Evolutionary conservation across 208 protist genomes (phyloP), one percentile per base, ranked within the genome.

Genomic region (Leishmania lainsoni): DNA sequence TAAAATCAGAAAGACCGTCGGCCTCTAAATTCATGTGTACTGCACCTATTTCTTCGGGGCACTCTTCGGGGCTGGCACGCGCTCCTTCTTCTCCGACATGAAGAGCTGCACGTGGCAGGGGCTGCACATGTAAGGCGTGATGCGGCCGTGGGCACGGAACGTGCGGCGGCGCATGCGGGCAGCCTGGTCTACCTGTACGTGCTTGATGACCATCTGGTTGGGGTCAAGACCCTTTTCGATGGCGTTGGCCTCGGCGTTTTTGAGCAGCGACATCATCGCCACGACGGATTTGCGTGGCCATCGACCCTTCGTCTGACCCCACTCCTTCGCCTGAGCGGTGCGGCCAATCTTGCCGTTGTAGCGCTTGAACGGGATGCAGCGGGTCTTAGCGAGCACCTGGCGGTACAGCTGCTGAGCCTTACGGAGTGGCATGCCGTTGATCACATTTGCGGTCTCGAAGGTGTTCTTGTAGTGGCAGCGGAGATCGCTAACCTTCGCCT

Each of bases 381-480:
- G 93, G 71, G 95, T 98, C 92, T 98, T 98, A 80, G 92, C 93
- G 80, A 99, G 90, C 75, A 99, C 97, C 83, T 98, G 94, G 68
- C 95, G 91, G 87, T 99, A 97, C 79, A 97, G 96, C 88, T 95
- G 90, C 86, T 98, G 92, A 12, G 98, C 97, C 91, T 98, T 98
- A 80, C 89, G 87, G 75, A 98, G 89, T 26, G 93, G 91, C 91
- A 98, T 98, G 66, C 97, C 97, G 82, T 96, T 95, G 85, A 99
- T 89, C 74, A 97, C 96, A 81, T 96, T 94, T 51, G 93, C 96
- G 16, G 95, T 98, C 89, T 99, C 94, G 77, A 93, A 94, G 63
- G 98, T 99, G 89, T 98, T 99, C 92, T 99, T 99, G 91, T 92
- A 98, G 94, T 98, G 96, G 89, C 97, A 98, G 56, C 96, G 92